Conservation (phyloP, 225 moss, liverwort and hornwort genomes). For the Climacium dendroides region DNA sequence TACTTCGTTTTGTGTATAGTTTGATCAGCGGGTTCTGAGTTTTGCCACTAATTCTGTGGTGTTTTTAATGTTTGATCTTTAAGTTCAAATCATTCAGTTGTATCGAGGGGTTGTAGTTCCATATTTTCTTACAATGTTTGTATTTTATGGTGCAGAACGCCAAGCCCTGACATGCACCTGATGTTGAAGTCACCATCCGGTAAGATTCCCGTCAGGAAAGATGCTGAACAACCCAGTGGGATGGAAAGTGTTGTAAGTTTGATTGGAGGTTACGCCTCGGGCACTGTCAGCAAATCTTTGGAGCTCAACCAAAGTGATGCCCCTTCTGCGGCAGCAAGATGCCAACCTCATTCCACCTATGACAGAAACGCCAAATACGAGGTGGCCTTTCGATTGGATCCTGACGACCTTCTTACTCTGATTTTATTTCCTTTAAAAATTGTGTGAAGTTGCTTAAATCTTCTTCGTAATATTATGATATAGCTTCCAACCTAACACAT, state of each 20-base stretch:
- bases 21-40: neutral
- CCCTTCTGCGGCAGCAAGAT: constrained; percentile 75
- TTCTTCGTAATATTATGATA: neutral
- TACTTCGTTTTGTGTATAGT: neutral
- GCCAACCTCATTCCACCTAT: constrained; percentile 55
- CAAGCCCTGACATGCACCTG: constrained; percentile 78
- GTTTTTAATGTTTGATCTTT: neutral
- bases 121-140: neutral
- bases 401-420: neutral
- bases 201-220: constrained; percentile 57
- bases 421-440: neutral
- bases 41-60: neutral
- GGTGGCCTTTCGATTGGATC: constrained; percentile 12
- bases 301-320: constrained; percentile 30
- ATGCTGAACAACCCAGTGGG: constrained; percentile 28
- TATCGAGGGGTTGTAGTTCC: neutral
- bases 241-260: constrained; percentile 76
- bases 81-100: neutral
- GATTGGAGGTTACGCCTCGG: constrained; percentile 44
- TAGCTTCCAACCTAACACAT: neutral
- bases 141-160: constrained; percentile 41
- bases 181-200: constrained; percentile 72
- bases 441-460: neutral
- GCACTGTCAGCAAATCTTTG: constrained; percentile 22
- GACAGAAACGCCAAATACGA: constrained; percentile 57